Base-by-base conservation (phyloP, 257 asterid genomes). In the Cinchona pubescens region DNA sequence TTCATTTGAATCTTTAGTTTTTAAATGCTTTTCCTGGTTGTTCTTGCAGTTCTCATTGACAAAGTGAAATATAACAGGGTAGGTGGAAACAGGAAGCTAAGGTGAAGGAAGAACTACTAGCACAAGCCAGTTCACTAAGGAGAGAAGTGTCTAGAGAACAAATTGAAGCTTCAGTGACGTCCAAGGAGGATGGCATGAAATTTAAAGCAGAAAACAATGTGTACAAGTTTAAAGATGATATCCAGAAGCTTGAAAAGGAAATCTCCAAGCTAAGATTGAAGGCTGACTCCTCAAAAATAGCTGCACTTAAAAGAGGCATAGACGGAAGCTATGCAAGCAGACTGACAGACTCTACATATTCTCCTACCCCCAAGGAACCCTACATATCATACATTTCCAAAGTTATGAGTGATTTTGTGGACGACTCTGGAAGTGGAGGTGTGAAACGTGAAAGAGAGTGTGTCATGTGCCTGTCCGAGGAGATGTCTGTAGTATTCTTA, bases 381-480 rank as follows among this genome's bases (percentile, higher is more conserved):
- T 72, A 85, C 19, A 75, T 73, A 48, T 77, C 87, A 37, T 82
- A 80, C 81, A 79, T 88, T 76, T 83, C 91, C 67, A 85, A 78
- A 74, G 75, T 81, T 65, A 73, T 72, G 61, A 43, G 76, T 58
- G 83, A 83, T 60, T 61, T 77, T 19, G 82, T 80, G 40, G 86
- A 77, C 70, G 72, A 76, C 62, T 56, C 84, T 4, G 83, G 78
- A 15, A 74, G 37, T 61, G 90, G 86, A 66, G 94, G 88, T 11
- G 93, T 95, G 74, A 91, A 88, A 76, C 91, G 97, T n/a, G 99
- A 95, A 38, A 83, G 97, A 23, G 99, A 92, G 70, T 95, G 99
- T 58, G 98, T 91, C 72, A 95, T 95, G 99, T 95, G 99, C 67
- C 74, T 95, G 30, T 90, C 96, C 0, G 99, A 95, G 87, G 99